A percentile compares a stretch with the other conserved stretches of the same genome.
Conservation (phyloP, 164 flowering plant genomes). For the Kalanchoe fedtschenkoi region DNA sequence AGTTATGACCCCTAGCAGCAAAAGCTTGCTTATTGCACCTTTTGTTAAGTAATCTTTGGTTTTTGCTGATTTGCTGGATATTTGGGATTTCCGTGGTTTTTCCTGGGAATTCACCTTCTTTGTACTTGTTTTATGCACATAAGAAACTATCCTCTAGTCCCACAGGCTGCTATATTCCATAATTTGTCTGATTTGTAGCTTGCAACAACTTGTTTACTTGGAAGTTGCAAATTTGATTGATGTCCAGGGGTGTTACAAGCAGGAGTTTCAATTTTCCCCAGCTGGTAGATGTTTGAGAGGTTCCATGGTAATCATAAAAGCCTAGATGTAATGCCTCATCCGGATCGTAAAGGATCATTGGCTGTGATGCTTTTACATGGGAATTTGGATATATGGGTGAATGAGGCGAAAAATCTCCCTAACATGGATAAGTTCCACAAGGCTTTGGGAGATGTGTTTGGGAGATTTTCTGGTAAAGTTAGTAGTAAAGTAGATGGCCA, state of each 20-base stretch:
- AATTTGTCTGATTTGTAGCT: background rate
- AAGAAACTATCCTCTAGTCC: too few relatives aligned
- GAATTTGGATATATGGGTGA: constrained; percentile 11
- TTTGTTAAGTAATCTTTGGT: too few relatives aligned
- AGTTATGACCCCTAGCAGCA: background rate
- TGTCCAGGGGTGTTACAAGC: background rate
- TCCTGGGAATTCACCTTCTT: background rate
- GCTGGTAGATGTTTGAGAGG: background rate
- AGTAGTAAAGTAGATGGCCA: constrained; percentile 7
- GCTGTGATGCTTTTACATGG: constrained; percentile 10
- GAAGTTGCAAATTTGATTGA: background rate
- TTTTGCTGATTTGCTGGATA: background rate
- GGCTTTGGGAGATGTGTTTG: constrained; percentile 8
- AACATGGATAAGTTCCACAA: constrained; percentile 11
- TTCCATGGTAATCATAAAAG: background rate
- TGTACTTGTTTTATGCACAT: too few relatives aligned
- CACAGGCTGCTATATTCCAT: background rate
- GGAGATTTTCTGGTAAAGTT: constrained; percentile 6
- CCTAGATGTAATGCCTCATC: constrained; percentile 33
- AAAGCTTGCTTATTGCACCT: background rate
- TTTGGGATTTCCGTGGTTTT: background rate
- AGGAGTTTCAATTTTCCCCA: background rate
- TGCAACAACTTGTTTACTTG: background rate
- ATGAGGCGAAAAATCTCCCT: constrained; percentile 9
- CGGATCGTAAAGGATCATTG: constrained; percentile 10